Percentiles rank a stretch among this genome's conserved stretches.
These are phyloP conservation scores for Fraxinus latifolia DNA, from an alignment of 305 asterid species.

Conservation along the genomic window DNA sequence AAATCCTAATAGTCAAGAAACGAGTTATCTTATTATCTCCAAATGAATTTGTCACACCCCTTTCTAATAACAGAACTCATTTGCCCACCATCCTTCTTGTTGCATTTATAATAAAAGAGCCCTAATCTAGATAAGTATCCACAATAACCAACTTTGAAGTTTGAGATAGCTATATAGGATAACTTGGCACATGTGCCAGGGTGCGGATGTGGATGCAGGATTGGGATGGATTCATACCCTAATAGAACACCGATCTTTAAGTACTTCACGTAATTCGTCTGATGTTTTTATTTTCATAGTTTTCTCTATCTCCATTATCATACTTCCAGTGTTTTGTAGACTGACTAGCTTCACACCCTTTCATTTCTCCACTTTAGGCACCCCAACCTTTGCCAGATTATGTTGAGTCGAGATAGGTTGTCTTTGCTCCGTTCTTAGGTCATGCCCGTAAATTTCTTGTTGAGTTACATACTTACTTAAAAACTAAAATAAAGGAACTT, in stretches of 20 bases:
- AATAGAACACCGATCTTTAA: slow-evolving; percentile 74
- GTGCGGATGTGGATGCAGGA: background rate
- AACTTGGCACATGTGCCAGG: background rate
- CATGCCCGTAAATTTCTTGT: no score
- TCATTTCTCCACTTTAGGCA: slow-evolving; percentile 83
- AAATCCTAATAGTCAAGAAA: background rate
- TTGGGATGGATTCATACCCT: slow-evolving; percentile 49
- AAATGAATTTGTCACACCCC: slow-evolving; percentile 76
- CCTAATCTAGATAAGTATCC: background rate
- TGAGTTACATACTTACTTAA: no score
- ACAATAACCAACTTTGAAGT: slow-evolving; percentile 9
- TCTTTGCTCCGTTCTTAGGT: no score
- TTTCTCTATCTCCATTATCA: slow-evolving; percentile 81
- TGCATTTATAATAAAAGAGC: slow-evolving; percentile 39
- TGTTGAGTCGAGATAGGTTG: no score
- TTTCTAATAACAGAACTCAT: slow-evolving; percentile 85
- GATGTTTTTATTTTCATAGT: slow-evolving; percentile 78
- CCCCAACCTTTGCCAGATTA: no score
- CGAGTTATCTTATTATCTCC: slow-evolving; percentile 80
- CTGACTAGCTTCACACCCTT: slow-evolving; percentile 62
- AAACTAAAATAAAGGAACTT: slow-evolving; percentile 58
- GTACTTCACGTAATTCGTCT: slow-evolving; percentile 87
- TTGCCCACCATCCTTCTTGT: slow-evolving; percentile 99
- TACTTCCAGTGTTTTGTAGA: slow-evolving; percentile 76
- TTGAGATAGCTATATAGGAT: background rate